Conservation (phyloP, 805 yeast species). For the Cyberlindnera saturnus region DNA sequence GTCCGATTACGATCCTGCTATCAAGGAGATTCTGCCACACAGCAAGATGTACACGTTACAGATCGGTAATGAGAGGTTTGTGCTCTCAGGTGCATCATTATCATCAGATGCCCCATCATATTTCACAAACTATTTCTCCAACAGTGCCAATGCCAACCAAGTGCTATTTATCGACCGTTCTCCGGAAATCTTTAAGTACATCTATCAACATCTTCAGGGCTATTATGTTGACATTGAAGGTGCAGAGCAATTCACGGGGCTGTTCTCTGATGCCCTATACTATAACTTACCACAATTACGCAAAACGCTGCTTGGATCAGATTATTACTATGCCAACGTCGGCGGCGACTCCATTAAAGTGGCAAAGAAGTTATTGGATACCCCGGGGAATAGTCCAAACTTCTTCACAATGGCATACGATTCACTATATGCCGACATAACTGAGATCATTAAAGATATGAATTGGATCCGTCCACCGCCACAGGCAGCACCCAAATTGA, state of each 20-base stretch:
- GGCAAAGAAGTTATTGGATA: conserved; percentile 45
- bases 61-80: conserved; percentile 58
- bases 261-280: conserved; percentile 67
- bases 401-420: conserved; percentile 62
- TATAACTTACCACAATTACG: conserved; percentile 58
- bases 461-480: conserved; percentile 75
- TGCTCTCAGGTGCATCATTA: conserved; percentile 76
- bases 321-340: conserved; percentile 45
- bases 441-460: conserved; percentile 30
- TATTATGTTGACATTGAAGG: conserved; percentile 56
- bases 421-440: conserved; percentile 45
- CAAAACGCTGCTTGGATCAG: conserved; percentile 42
- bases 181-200: conserved; percentile 59
- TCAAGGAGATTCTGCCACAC: conserved; percentile 57
- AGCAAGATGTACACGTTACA: conserved; percentile 64
- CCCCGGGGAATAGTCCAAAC: conserved; percentile 72
- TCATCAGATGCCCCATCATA: conserved; percentile 86
- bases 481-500: conserved; percentile 47
- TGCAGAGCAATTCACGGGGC: conserved; percentile 54
- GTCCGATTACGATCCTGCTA: conserved; percentile 29
- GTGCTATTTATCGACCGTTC: conserved; percentile 68
- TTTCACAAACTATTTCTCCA: conserved; percentile 64
- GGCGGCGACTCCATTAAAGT: conserved; percentile 59
- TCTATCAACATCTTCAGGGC: conserved; percentile 74
- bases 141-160: conserved; percentile 29